These are phyloP conservation scores for Kodamaea leandrae DNA, from an alignment of 805 yeast species.

Conservation along the genomic window DNA sequence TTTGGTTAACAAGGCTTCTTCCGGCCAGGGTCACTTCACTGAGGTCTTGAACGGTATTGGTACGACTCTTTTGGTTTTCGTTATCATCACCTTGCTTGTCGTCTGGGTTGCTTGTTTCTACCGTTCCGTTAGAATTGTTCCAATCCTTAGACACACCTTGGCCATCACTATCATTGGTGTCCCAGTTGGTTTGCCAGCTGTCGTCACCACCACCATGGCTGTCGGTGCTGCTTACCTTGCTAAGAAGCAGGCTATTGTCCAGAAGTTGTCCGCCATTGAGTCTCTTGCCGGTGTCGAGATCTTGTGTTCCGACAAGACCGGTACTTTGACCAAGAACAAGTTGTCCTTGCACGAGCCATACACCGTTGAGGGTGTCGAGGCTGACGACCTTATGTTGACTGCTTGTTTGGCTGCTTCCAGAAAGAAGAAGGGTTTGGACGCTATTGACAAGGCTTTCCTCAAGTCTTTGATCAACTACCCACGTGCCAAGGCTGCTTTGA, in stretches of 20 bases:
- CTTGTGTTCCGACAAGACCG: constrained; percentile 97
- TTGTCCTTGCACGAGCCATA: constrained; percentile 94
- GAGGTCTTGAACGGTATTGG: constrained; percentile 98
- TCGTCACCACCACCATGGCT: constrained; percentile 98
- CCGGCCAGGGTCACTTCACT: constrained; percentile 94
- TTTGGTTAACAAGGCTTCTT: constrained; percentile 89
- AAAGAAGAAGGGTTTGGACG: constrained; percentile 97
- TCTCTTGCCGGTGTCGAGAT: constrained; percentile 97
- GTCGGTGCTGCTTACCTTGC: constrained; percentile 99
- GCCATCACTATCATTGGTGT: constrained; percentile 97
- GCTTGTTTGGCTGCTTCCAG: constrained; percentile 97
- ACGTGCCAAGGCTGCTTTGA: constrained; percentile 86
- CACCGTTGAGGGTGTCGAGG: constrained; percentile 95
- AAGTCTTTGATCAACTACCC: constrained; percentile 86
- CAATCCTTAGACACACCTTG: constrained; percentile 85
- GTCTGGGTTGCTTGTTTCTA: constrained; percentile 95
- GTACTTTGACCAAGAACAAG: constrained; percentile 97
- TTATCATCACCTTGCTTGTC: constrained; percentile 78
- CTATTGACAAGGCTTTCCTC: constrained; percentile 95
- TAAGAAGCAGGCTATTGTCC: constrained; percentile 95
- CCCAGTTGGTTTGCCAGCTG: constrained; percentile 98
- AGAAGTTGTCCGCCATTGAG: constrained; percentile 94
- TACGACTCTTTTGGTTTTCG: constrained; percentile 84
- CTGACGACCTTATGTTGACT: constrained; percentile 94
- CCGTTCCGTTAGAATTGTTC: constrained; percentile 83